These are phyloP conservation scores for Calocybe cyanea DNA, from an alignment of 768 basidiomycete genomes.

Conservation along the genomic window DNA sequence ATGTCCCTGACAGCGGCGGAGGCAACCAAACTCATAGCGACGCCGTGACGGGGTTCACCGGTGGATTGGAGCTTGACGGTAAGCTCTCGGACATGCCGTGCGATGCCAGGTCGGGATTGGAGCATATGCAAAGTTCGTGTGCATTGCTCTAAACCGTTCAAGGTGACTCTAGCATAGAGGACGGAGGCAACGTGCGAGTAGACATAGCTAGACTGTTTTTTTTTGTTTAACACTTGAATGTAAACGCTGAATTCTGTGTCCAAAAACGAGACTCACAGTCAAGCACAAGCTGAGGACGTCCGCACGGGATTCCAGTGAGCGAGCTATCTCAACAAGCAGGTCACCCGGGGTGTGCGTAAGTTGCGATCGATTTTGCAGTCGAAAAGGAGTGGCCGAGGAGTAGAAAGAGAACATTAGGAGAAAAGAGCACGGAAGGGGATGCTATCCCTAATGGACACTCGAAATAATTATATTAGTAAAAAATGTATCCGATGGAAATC, in stretches of 20 bases:
- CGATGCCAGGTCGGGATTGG: constrained; percentile 43
- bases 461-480: no score
- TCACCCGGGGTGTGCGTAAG: constrained; percentile 46
- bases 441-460: no score
- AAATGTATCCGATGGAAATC: no score
- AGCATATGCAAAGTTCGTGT: constrained; percentile 66
- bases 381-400: background rate
- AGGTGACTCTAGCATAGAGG: constrained; percentile 56
- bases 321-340: constrained; percentile 63
- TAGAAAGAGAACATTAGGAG: constrained; percentile 12
- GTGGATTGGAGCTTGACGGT: constrained; percentile 39
- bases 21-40: constrained; percentile 32
- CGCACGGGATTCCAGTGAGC: constrained; percentile 43
- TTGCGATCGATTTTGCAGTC: background rate
- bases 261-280: constrained; percentile 44
- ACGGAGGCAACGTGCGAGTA: constrained; percentile 50
- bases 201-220: constrained; percentile 47
- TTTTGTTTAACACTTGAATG: background rate
- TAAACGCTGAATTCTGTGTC: background rate
- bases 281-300: constrained; percentile 60
- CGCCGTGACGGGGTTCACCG: constrained; percentile 18
- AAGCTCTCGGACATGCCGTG: constrained; percentile 65
- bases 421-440: no score
- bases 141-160: constrained; percentile 58
- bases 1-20: constrained; percentile 50